A percentile compares a stretch with the other conserved stretches of the same genome.
Evolutionary conservation across 2,329 filamentous ascomycete species (phyloP).

Genomic region (Daldinia sp.): DNA sequence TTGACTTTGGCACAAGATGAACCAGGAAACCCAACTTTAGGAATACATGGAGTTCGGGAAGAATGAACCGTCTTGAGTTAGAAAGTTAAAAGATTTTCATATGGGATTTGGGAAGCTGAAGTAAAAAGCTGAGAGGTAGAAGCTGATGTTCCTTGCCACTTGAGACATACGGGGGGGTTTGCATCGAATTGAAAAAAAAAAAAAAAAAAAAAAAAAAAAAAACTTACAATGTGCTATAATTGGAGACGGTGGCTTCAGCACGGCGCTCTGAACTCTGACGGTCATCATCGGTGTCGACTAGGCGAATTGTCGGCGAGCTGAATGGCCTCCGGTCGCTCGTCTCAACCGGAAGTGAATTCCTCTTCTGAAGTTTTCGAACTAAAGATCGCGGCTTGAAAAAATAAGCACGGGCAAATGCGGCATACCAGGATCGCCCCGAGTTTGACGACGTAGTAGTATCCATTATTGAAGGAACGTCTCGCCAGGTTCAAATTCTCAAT

Average conservation of each 20-base stretch:
- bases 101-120: slow-evolving; percentile 21
- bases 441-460: slow-evolving; percentile 37
- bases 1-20: slow-evolving; percentile 24
- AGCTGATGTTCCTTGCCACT: slow-evolving; percentile 16
- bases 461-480: slow-evolving; percentile 39
- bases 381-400: slow-evolving; percentile 45
- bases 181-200: slow-evolving; percentile 3
- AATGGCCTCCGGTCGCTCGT: slow-evolving; percentile 22
- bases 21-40: slow-evolving; percentile 9
- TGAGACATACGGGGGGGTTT: slow-evolving; percentile 40
- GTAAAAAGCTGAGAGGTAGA: slow-evolving; percentile 29
- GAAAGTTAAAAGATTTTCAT: neutral
- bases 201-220: slow-evolving; percentile 27
- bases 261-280: slow-evolving; percentile 10
- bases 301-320: slow-evolving; percentile 10
- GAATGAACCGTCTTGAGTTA: neutral
- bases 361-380: slow-evolving; percentile 44
- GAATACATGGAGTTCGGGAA: neutral
- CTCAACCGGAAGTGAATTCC: slow-evolving; percentile 39
- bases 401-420: slow-evolving; percentile 37
- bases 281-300: slow-evolving; percentile 2
- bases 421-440: slow-evolving; percentile 25
- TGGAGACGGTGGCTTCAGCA: slow-evolving; percentile 33
- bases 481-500: slow-evolving; percentile 26
- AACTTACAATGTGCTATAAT: slow-evolving; percentile 45